Evolutionary conservation across 352 stramenopile species (phyloP).

Genomic region (Pythium coloratum): DNA sequence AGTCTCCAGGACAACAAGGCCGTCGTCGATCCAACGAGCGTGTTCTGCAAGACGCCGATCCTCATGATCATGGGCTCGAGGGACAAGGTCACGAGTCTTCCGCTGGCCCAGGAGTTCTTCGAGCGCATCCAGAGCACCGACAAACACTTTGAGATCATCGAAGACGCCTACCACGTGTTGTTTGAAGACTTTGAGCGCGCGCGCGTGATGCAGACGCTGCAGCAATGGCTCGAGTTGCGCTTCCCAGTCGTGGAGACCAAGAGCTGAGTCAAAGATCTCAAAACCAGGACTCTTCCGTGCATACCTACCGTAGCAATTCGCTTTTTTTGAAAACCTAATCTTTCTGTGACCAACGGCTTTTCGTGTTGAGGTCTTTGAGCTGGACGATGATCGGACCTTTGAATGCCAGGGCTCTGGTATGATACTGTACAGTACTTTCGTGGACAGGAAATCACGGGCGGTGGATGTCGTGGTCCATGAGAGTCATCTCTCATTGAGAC

Average conservation of each 20-base stretch:
- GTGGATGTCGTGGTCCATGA: too few relatives aligned
- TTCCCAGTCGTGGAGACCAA: background rate
- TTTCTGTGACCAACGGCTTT: too few relatives aligned
- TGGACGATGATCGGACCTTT: too few relatives aligned
- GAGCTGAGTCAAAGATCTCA: background rate
- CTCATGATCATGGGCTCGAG: constrained; percentile 20
- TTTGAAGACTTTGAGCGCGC: constrained; percentile 59
- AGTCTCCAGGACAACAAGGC: constrained; percentile 18
- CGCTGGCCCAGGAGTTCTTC: constrained; percentile 44
- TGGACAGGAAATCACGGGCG: too few relatives aligned
- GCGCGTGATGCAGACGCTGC: background rate
- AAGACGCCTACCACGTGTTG: constrained; percentile 48
- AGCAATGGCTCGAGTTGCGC: background rate
- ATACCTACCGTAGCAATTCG: too few relatives aligned
- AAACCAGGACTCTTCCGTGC: too few relatives aligned
- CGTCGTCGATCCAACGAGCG: constrained; percentile 5
- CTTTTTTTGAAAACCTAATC: too few relatives aligned
- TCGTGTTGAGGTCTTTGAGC: too few relatives aligned
- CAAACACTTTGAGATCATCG: constrained; percentile 61
- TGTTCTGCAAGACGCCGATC: constrained; percentile 17
- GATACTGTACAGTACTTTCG: too few relatives aligned
- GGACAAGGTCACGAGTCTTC: constrained; percentile 31
- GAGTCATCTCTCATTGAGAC: too few relatives aligned
- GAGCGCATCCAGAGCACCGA: constrained; percentile 36
- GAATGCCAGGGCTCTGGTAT: too few relatives aligned